These are phyloP conservation scores for Sophora flavescens DNA, from an alignment of 306 rosid genomes.

Conservation along the genomic window DNA sequence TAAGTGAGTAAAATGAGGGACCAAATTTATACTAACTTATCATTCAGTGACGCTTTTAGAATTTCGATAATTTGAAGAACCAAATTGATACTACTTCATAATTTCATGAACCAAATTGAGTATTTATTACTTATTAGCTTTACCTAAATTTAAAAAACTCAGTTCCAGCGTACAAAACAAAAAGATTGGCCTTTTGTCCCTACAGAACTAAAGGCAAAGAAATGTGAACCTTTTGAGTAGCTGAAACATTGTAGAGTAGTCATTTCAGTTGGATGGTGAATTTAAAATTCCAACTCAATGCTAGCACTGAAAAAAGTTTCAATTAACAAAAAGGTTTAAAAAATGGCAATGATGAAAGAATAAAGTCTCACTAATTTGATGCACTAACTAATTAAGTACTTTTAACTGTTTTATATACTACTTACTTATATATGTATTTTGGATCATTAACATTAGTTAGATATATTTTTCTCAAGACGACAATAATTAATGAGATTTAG, in stretches of 20 bases:
- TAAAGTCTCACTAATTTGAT: background rate
- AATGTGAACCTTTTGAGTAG: background rate
- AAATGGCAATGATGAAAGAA: background rate
- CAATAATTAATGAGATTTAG: too few species aligned
- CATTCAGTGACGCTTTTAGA: too few species aligned
- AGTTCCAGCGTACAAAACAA: slow-evolving; percentile 35
- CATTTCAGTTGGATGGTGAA: slow-evolving; percentile 9
- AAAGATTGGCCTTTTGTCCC: slow-evolving; percentile 22
- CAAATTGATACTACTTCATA: too few species aligned
- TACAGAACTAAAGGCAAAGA: slow-evolving; percentile 26
- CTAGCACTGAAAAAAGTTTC: background rate
- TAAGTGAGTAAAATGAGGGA: too few species aligned
- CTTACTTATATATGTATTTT: too few species aligned
- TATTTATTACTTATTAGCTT: too few species aligned
- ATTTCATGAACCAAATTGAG: too few species aligned
- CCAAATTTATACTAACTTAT: too few species aligned
- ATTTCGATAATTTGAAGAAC: too few species aligned
- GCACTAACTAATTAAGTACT: background rate
- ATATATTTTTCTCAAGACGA: too few species aligned
- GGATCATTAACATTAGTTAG: too few species aligned
- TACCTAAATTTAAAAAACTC: background rate
- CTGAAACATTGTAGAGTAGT: slow-evolving; percentile 14
- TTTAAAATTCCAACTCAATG: background rate
- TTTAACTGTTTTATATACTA: too few species aligned
- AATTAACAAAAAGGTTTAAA: background rate